A percentile compares a stretch with the other conserved stretches of the same genome.
These are phyloP conservation scores for Microascus cirrosus DNA, from an alignment of 2,329 filamentous ascomycete species.

Conservation along the genomic window DNA sequence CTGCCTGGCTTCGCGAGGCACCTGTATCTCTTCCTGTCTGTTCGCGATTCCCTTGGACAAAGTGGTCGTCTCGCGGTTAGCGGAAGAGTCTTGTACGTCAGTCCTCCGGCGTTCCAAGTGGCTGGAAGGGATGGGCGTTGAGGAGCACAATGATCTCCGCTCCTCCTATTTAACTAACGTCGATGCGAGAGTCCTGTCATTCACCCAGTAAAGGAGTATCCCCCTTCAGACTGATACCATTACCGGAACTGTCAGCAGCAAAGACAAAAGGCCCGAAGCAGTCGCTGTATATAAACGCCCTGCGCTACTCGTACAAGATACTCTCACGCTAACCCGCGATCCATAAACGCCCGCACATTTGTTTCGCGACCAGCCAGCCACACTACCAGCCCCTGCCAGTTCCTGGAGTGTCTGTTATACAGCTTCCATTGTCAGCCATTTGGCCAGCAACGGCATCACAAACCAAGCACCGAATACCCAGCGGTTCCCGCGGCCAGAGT, in stretches of 20 bases:
- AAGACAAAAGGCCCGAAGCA: neutral
- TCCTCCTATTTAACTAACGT: too few relatives aligned
- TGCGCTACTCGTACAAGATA: neutral
- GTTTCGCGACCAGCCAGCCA: neutral
- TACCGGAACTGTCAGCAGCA: neutral
- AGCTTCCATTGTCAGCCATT: neutral
- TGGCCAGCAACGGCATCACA: neutral
- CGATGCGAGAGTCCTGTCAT: too few relatives aligned
- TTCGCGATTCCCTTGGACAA: too few relatives aligned
- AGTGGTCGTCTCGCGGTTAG: too few relatives aligned
- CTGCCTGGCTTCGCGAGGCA: too few relatives aligned
- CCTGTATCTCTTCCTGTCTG: too few relatives aligned
- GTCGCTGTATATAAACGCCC: neutral
- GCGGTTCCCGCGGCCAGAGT: too few relatives aligned
- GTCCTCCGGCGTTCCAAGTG: too few relatives aligned
- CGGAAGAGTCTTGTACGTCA: too few relatives aligned
- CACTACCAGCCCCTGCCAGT: neutral
- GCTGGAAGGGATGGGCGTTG: too few relatives aligned
- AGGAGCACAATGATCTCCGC: too few relatives aligned
- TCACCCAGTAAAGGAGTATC: neutral
- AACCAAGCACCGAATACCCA: too few relatives aligned
- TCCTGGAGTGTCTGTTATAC: neutral
- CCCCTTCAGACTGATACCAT: neutral
- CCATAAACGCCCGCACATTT: neutral
- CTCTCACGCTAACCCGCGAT: neutral